Evolutionary conservation across 2,329 filamentous ascomycete genomes (phyloP).

Genomic region (Aspergillus sp.): DNA sequence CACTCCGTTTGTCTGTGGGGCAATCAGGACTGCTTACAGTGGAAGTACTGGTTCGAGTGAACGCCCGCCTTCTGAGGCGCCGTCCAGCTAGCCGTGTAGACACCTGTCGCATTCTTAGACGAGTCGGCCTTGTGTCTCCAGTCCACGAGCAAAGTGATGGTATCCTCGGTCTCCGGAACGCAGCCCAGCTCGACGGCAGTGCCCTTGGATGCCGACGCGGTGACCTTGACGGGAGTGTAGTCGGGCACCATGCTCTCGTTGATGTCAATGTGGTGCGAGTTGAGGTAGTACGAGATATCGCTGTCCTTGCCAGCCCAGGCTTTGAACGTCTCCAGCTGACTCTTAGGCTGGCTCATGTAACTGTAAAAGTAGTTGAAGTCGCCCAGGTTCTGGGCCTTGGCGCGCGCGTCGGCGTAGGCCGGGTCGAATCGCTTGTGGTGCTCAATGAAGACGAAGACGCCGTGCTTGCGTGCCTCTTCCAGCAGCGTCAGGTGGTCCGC

Average conservation of each 20-base stretch:
- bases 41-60: constrained; percentile 97
- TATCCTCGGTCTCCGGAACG: constrained; percentile 80
- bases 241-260: constrained; percentile 88
- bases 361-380: constrained; percentile 99
- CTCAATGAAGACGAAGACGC: constrained; percentile 89
- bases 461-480: constrained; percentile 67
- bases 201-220: constrained; percentile 77
- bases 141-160: constrained; percentile 84
- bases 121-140: constrained; percentile 75
- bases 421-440: constrained; percentile 97
- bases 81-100: constrained; percentile 94
- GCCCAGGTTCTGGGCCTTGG: constrained; percentile 72
- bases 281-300: constrained; percentile 95
- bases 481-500: constrained; percentile 76
- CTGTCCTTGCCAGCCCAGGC: constrained; percentile 89
- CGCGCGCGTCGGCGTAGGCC: constrained; percentile 83
- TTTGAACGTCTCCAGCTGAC: constrained; percentile 89
- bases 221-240: constrained; percentile 74
- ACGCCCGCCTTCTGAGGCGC: constrained; percentile 89
- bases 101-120: constrained; percentile 73
- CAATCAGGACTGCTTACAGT: constrained; percentile 53
- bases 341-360: constrained; percentile 94
- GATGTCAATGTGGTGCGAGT: constrained; percentile 91
- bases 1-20: background rate
- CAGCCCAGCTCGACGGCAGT: constrained; percentile 78